Evolutionary conservation across 495 filamentous ascomycete species (phyloP).

Genomic region (Jackrogersella multiformis): DNA sequence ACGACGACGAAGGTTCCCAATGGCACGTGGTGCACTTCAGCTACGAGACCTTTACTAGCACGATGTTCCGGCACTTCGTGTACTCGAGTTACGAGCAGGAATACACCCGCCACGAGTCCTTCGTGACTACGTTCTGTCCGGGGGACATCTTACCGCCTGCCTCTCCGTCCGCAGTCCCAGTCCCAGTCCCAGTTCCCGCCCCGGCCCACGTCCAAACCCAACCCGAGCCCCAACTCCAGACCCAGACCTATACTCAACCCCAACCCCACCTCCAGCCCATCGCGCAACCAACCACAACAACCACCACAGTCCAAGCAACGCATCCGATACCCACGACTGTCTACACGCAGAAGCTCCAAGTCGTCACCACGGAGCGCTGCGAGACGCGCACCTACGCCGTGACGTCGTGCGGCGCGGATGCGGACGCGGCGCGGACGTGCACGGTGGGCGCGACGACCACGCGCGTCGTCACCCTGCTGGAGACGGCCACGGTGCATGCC

Average conservation of each 20-base stretch:
- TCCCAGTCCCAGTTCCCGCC: neutral
- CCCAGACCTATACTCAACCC: neutral
- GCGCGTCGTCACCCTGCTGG: constrained; percentile 16
- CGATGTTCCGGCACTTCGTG: constrained; percentile 25
- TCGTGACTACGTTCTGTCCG: constrained; percentile 37
- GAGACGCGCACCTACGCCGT: constrained; percentile 10
- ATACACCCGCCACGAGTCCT: constrained; percentile 19
- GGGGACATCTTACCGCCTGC: constrained; percentile 8
- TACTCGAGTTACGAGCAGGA: constrained; percentile 20
- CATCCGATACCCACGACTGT: neutral
- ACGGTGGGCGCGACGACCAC: constrained; percentile 24
- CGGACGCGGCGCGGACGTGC: neutral
- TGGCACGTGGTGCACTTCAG: neutral
- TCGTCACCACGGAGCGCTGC: constrained; percentile 18
- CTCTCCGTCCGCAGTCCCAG: neutral
- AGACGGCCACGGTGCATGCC: constrained; percentile 19
- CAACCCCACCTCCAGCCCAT: neutral
- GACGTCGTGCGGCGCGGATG: neutral
- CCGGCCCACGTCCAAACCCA: neutral
- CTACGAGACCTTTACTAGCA: constrained; percentile 29
- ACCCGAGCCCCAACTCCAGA: no score
- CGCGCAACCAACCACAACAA: neutral
- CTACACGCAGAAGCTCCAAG: neutral
- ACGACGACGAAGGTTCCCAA: neutral
- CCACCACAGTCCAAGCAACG: constrained; percentile 7